Evolutionary conservation across 192 early-diverging fungal genomes (phyloP).

Genomic region (Diversispora eburnea): DNA sequence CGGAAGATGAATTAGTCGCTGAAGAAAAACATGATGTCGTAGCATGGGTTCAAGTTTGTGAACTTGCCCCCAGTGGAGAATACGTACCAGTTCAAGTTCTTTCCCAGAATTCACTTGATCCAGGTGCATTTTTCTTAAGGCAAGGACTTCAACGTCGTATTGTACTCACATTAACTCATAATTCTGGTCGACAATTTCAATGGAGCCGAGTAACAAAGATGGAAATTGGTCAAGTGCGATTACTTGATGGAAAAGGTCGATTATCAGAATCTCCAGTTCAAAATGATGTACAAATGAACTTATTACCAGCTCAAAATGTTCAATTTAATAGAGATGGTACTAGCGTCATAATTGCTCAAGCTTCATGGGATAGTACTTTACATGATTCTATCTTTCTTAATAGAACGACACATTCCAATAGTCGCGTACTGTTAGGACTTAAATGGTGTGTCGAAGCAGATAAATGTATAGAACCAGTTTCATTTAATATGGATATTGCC

Average conservation of each 20-base stretch:
- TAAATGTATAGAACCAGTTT: slow-evolving; percentile 54
- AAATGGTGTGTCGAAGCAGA: slow-evolving; percentile 55
- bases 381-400: slow-evolving; percentile 66
- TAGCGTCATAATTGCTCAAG: slow-evolving; percentile 50
- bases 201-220: slow-evolving; percentile 47
- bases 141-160: slow-evolving; percentile 77
- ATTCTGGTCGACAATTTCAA: slow-evolving; percentile 59
- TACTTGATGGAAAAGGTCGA: slow-evolving; percentile 59
- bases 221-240: slow-evolving; percentile 44
- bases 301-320: slow-evolving; percentile 46
- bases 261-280: slow-evolving; percentile 48
- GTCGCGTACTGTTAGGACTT: slow-evolving; percentile 57
- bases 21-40: slow-evolving; percentile 66
- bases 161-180: slow-evolving; percentile 59
- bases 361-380: slow-evolving; percentile 75
- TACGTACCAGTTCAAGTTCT: slow-evolving; percentile 58
- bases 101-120: slow-evolving; percentile 41
- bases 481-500: slow-evolving; percentile 56
- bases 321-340: slow-evolving; percentile 59
- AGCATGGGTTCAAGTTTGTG: slow-evolving; percentile 62
- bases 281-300: slow-evolving; percentile 48
- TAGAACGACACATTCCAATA: slow-evolving; percentile 52
- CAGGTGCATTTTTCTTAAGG: slow-evolving; percentile 58
- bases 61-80: slow-evolving; percentile 58
- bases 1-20: slow-evolving; percentile 58